Base-by-base conservation (phyloP, 441 rosid genomes). In the Gossypium lobatum region DNA sequence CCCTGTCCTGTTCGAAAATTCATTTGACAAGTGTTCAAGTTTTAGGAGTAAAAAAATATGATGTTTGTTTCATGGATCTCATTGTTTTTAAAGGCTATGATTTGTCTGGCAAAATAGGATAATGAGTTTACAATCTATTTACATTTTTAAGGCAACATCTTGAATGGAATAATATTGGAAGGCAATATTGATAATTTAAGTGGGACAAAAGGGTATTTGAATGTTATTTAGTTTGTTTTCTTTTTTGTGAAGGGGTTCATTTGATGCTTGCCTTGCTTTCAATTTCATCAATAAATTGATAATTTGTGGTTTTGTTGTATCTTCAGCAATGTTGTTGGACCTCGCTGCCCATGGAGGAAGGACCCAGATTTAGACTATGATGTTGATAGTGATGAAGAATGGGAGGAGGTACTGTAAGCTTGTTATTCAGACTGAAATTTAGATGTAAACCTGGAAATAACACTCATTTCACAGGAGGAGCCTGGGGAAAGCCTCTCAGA, bases 401-500 rank as follows among this genome's bases (percentile, higher is more conserved):
- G 62, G 62, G 34, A 58, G 34, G 62, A 58, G 62, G 62, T 58
- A 58, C 34, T 58, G 31, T 58, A 58, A 21, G 34, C 16, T 23
- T 58, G n/a, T 13, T 71, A 2, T 59, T 77, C 20, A 57, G 55
- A 55, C 55, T 31, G 28, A 50, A 58, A 45, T 50, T 77, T 14
- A 21, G 13, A 62, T 53, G 39, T 70, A 39, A 61, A 48, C 64
- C 17, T 76, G 26, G 9, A 64, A 68, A 10, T 76, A 59, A 18
- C 66, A 57, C 75, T 57, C 13, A 37, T 79, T 72, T 69, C 54
- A 64, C 78, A 95, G 99, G 99, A 95, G 84, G 95, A 95, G 80
- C 93, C 99, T 59, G 99, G 99, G 53, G 97, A 95, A 86, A 91
- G 93, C 84, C 93, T 95, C 63, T 95, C 99, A 64, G 98, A 95